A percentile compares a stretch with the other conserved stretches of the same genome.
phyloP scores from a whole-genome alignment of 805 yeast species.

The Kluyveromyces nonfermentans region DNA sequence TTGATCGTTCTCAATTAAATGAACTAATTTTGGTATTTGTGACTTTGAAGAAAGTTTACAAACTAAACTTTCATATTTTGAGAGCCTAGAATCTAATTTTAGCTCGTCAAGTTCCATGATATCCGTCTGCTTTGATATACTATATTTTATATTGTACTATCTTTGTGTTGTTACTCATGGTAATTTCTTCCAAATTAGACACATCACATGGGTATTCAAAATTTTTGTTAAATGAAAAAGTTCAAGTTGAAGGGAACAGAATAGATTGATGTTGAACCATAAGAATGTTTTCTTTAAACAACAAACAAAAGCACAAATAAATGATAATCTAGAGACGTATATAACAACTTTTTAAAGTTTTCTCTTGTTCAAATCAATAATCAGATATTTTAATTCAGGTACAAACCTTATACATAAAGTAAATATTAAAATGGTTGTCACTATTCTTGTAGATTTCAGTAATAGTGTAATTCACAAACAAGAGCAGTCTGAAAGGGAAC shows the following conservation, averaged over 20 bases:
- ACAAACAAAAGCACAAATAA: too few relatives aligned
- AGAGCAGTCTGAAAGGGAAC: not conserved
- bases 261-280: too few relatives aligned
- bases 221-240: too few relatives aligned
- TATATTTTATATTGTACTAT: too few relatives aligned
- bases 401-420: not conserved
- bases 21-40: slow-evolving; percentile 21
- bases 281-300: too few relatives aligned
- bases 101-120: slow-evolving; percentile 1
- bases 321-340: too few relatives aligned
- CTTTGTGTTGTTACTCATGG: too few relatives aligned
- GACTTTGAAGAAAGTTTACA: slow-evolving; percentile 23
- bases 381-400: not conserved
- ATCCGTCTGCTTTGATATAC: too few relatives aligned
- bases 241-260: too few relatives aligned
- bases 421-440: not conserved
- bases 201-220: too few relatives aligned
- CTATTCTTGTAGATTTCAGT: not conserved
- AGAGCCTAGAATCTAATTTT: slow-evolving; percentile 19
- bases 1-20: slow-evolving; percentile 16
- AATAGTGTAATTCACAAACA: not conserved
- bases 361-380: not conserved
- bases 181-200: too few relatives aligned
- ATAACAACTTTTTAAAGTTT: too few relatives aligned
- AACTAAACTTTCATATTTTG: slow-evolving; percentile 20